A percentile compares a stretch with the other conserved stretches of the same genome.
Conservation (phyloP, 2,329 filamentous ascomycete genomes). For the Colletotrichum gigasporum region DNA sequence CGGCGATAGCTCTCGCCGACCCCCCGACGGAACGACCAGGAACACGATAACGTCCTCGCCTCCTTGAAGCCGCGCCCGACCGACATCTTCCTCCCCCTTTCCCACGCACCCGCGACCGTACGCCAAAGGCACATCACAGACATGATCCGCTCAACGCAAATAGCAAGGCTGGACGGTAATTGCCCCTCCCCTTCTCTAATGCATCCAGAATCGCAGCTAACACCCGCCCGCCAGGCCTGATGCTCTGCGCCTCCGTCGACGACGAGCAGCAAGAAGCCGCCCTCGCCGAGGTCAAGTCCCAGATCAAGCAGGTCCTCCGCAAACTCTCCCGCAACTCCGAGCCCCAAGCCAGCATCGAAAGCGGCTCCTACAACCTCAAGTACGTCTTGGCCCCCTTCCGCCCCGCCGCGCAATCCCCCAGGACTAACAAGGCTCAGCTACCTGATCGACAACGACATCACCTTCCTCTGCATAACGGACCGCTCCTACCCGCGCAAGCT, state of each 20-base stretch:
- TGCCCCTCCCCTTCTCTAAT: constrained; percentile 15
- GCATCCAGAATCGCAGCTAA: constrained; percentile 29
- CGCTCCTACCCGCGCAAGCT: constrained; percentile 96
- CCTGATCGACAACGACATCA: constrained; percentile 82
- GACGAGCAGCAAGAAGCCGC: constrained; percentile 83
- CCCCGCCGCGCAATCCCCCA: not conserved
- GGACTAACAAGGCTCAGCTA: constrained; percentile 65
- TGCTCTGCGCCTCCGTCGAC: constrained; percentile 94
- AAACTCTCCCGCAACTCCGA: constrained; percentile 90
- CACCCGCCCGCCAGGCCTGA: constrained; percentile 72
- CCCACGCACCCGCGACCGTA: not conserved
- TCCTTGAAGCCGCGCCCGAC: not conserved
- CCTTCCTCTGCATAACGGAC: constrained; percentile 95
- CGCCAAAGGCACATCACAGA: constrained; percentile 29
- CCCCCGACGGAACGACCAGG: not conserved
- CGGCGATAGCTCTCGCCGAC: constrained; percentile 10
- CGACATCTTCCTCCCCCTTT: not conserved
- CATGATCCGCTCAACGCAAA: constrained; percentile 96
- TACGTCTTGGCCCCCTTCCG: constrained; percentile 53
- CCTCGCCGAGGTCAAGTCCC: constrained; percentile 87
- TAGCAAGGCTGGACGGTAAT: constrained; percentile 89
- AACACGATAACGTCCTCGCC: not conserved
- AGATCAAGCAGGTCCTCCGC: constrained; percentile 90
- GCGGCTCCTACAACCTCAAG: constrained; percentile 84
- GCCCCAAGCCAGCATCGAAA: constrained; percentile 91